phyloP scores from a whole-genome alignment of 2,329 filamentous ascomycete species.

The Seiridium cupressi region DNA sequence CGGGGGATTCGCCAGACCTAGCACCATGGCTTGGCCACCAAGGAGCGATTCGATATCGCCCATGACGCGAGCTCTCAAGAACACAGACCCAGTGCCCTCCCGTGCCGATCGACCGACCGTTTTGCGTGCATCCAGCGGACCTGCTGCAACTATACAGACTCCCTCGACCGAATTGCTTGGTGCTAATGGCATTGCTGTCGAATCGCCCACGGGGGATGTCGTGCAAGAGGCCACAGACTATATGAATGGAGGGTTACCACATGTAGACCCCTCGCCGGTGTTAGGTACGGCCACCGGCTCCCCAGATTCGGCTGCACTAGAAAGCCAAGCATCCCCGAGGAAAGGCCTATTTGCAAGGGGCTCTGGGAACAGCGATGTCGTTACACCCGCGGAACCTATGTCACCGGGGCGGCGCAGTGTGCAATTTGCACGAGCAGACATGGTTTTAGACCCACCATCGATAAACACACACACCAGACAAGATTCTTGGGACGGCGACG shows the following conservation, averaged over 20 bases:
- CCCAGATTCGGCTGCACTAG: slow-evolving; percentile 4
- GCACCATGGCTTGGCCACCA: slow-evolving; percentile 19
- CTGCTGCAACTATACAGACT: slow-evolving; percentile 5
- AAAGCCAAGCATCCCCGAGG: slow-evolving; percentile 14
- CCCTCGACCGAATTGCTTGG: background rate
- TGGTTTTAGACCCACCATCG: slow-evolving; percentile 43
- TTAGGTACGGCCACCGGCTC: slow-evolving; percentile 13
- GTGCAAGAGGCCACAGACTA: slow-evolving; percentile 32
- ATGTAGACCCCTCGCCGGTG: slow-evolving; percentile 27
- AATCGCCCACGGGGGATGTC: slow-evolving; percentile 12
- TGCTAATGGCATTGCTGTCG: slow-evolving; percentile 18
- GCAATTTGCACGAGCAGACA: slow-evolving; percentile 66
- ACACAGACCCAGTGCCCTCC: slow-evolving; percentile 17
- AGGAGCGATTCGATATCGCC: slow-evolving; percentile 33
- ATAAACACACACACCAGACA: slow-evolving; percentile 51
- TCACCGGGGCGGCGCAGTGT: slow-evolving; percentile 63
- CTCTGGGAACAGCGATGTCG: slow-evolving; percentile 15
- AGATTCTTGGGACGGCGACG: slow-evolving; percentile 68
- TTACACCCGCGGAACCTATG: slow-evolving; percentile 21
- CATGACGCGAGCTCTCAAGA: slow-evolving; percentile 26
- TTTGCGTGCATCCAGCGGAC: slow-evolving; percentile 20
- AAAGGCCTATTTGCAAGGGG: slow-evolving; percentile 10
- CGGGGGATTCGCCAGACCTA: background rate
- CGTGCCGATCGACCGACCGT: slow-evolving; percentile 19
- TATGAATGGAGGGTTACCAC: slow-evolving; percentile 32